These are phyloP conservation scores for Rosa chinensis DNA, from an alignment of 306 rosid genomes.

Conservation along the genomic window DNA sequence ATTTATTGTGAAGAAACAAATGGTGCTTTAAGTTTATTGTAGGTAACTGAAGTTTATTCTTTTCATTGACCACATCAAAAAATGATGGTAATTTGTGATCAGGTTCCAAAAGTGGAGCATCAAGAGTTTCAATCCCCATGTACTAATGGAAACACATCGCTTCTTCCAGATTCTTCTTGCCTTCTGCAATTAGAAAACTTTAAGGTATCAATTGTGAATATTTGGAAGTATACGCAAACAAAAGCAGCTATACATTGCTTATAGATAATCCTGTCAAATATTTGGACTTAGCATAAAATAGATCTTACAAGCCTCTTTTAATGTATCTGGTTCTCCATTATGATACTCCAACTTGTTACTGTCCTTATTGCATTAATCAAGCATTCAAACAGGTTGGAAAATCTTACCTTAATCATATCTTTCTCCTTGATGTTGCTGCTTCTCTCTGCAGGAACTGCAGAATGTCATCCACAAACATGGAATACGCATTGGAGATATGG, in stretches of 20 bases:
- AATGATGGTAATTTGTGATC: not conserved
- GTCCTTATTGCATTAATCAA: not conserved
- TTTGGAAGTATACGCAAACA: not conserved
- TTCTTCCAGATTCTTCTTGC: constrained; percentile 1
- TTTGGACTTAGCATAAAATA: not conserved
- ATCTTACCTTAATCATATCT: not conserved
- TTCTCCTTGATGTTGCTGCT: not conserved
- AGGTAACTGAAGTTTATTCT: not conserved
- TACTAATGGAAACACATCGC: not conserved
- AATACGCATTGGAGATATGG: constrained; percentile 3
- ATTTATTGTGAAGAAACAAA: not conserved
- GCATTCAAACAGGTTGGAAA: not conserved
- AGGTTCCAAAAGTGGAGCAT: not conserved
- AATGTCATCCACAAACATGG: constrained; percentile 12
- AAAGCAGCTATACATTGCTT: not conserved
- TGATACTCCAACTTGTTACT: not conserved
- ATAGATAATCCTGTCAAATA: not conserved
- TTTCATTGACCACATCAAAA: not conserved
- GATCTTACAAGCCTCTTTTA: not conserved
- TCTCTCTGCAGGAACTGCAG: constrained; percentile 33
- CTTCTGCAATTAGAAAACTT: not conserved
- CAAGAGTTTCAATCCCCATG: not conserved
- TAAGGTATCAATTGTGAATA: not conserved
- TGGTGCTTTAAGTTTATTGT: not conserved
- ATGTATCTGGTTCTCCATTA: not conserved